Evolutionary conservation across 176 grass and related monocot species (phyloP), one percentile per base, ranked within the genome.

Genomic region (maize (Zea mays)): DNA sequence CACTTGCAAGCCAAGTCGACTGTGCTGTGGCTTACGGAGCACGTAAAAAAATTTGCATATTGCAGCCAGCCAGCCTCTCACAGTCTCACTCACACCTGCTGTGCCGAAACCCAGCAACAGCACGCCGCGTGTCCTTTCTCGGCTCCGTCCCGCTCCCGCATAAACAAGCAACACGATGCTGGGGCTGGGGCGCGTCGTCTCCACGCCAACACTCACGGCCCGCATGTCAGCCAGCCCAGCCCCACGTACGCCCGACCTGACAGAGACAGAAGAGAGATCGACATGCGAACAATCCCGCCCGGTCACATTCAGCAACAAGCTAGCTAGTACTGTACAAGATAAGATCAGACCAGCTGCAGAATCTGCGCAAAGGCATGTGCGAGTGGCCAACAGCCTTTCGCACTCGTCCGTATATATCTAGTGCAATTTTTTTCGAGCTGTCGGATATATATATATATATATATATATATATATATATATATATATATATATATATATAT

Each of bases 281-380:
- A 73, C 66, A 46, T 12, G 65, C 65, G 49, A 82, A 69, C 62
- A 48, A 62, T 66, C 59, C 50, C 27, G n/a, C n/a, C n/a, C 15
- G 61, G 61, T 69, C 81, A 78, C 81, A 43, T 35, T 41, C 72
- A 76, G 54, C 72, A 81, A 66, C 27, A 27, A 27, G 27, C 27
- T 27, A 27, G 27, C 27, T 27, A 27, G 27, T 27, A 66, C 65
- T 13, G 55, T 11, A 58, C 17, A 54, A 44, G 82, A 88, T 81
- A 88, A 85, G 87, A 89, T 73, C 77, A 43, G 77, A 85, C 48
- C 77, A 58, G 72, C 76, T 21, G 82, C 82, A 54, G 82, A 81
- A 85, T 85, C 87, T 36, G 66, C n/a, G 35, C 77, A 65, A 88
- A 85, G 74, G 62, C 82, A 85, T 77, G 82, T 81, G 82, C 66